These are phyloP conservation scores for Exophiala viscosa DNA, from an alignment of 2,329 filamentous ascomycete species.

Conservation along the genomic window DNA sequence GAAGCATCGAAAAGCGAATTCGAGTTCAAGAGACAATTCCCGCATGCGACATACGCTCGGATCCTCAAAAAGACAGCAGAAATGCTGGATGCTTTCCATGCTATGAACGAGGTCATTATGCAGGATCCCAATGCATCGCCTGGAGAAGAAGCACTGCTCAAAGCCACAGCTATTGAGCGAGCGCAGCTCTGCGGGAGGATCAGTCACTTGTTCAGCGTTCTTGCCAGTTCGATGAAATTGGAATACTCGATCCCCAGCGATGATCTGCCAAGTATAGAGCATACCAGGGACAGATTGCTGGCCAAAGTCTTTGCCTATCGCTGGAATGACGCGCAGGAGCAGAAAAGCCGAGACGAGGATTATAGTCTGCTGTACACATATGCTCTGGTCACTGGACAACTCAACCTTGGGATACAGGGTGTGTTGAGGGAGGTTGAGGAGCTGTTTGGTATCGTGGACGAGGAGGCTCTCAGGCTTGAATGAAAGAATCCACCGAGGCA, in stretches of 20 bases:
- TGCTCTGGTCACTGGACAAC: constrained; percentile 60
- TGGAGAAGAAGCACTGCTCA: constrained; percentile 76
- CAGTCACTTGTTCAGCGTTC: constrained; percentile 78
- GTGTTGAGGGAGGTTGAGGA: constrained; percentile 55
- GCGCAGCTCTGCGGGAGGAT: constrained; percentile 80
- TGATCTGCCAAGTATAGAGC: constrained; percentile 76
- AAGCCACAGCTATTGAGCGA: constrained; percentile 75
- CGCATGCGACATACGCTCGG: constrained; percentile 65
- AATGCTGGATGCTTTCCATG: constrained; percentile 90
- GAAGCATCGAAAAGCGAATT: constrained; percentile 77
- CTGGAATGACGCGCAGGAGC: constrained; percentile 57
- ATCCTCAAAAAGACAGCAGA: constrained; percentile 77
- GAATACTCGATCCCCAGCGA: constrained; percentile 84
- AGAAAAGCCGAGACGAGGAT: constrained; percentile 55
- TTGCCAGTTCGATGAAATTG: constrained; percentile 89
- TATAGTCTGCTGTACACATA: constrained; percentile 93
- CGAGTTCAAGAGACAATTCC: constrained; percentile 82
- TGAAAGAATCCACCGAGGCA: constrained; percentile 26
- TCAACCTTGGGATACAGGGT: constrained; percentile 54
- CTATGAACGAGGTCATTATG: constrained; percentile 88
- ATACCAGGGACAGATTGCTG: constrained; percentile 75
- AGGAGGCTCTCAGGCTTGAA: constrained; percentile 58
- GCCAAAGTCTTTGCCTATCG: constrained; percentile 86
- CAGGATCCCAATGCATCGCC: constrained; percentile 71
- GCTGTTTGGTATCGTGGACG: constrained; percentile 59